Conservation (phyloP, 2,329 filamentous ascomycete species). For the Magnaporthales sp. region DNA sequence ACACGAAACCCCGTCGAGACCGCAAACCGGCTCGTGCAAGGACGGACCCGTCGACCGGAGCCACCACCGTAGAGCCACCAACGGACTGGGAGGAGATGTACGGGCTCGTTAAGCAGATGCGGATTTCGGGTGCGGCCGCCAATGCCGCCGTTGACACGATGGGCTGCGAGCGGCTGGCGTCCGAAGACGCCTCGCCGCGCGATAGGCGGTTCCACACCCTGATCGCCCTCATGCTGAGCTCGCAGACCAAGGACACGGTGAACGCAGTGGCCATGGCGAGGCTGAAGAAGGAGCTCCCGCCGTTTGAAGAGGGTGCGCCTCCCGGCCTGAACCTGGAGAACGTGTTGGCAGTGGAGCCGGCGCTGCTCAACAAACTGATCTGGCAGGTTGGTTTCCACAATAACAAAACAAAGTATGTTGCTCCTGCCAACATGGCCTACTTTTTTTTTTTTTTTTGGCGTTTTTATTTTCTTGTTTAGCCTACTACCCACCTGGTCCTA, state of each 20-base stretch:
- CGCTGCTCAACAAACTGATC: constrained; percentile 63
- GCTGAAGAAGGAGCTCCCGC: constrained; percentile 65
- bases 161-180: constrained; percentile 78
- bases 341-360: constrained; percentile 62
- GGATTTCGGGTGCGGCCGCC: constrained; percentile 44
- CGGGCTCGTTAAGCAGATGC: constrained; percentile 68
- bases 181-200: constrained; percentile 34
- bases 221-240: constrained; percentile 80
- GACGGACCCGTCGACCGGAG: constrained; percentile 14
- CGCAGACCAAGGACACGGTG: constrained; percentile 88
- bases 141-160: constrained; percentile 93
- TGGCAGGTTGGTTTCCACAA: constrained; percentile 88
- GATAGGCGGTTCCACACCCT: constrained; percentile 78
- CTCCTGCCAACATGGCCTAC: neutral
- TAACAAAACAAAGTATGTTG: constrained; percentile 70
- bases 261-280: constrained; percentile 75
- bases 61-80: constrained; percentile 47
- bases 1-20: constrained; percentile 8
- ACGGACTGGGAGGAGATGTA: constrained; percentile 82
- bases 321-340: constrained; percentile 64
- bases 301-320: constrained; percentile 32
- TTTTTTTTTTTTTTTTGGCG: neutral
- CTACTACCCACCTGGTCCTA: neutral
- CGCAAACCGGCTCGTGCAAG: constrained; percentile 15
- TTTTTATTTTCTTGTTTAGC: neutral